phyloP scores from a whole-genome alignment of 2,329 filamentous ascomycete species.

The Dactylellina sp. region DNA sequence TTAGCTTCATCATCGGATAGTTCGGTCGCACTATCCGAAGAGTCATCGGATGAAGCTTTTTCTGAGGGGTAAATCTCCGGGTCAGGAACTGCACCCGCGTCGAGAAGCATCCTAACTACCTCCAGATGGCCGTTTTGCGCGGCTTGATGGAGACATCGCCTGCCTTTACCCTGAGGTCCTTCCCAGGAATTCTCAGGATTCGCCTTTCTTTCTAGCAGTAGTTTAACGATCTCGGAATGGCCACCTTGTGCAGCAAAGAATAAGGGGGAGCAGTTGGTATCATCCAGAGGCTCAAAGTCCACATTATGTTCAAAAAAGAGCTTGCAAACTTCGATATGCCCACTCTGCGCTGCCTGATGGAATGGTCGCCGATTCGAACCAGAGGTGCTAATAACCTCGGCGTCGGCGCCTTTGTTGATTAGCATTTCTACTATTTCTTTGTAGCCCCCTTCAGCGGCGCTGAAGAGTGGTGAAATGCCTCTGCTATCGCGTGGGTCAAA shows the following conservation, averaged over 20 bases:
- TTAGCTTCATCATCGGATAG: neutral
- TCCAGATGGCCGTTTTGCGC: slow-evolving; percentile 6
- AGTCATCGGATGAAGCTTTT: neutral
- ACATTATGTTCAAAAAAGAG: slow-evolving; percentile 4
- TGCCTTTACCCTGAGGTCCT: neutral
- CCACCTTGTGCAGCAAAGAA: slow-evolving; percentile 19
- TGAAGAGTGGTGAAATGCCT: slow-evolving; percentile 16
- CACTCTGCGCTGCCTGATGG: slow-evolving; percentile 13
- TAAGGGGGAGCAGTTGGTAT: slow-evolving; percentile 14
- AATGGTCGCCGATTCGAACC: slow-evolving; percentile 23
- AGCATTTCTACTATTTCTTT: slow-evolving; percentile 19
- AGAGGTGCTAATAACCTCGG: slow-evolving; percentile 9
- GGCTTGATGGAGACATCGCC: slow-evolving; percentile 12
- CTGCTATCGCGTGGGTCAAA: slow-evolving; percentile 4
- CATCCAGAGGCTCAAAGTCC: slow-evolving; percentile 8
- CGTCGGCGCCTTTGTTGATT: neutral
- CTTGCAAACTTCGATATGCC: slow-evolving; percentile 20
- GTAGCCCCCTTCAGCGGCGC: slow-evolving; percentile 5
- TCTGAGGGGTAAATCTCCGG: neutral
- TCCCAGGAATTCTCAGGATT: slow-evolving; percentile 5
- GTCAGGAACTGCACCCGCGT: neutral
- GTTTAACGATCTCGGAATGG: slow-evolving; percentile 14
- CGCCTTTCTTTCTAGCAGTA: slow-evolving; percentile 5
- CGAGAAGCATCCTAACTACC: slow-evolving; percentile 13
- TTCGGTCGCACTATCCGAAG: slow-evolving; percentile 1